Conservation (phyloP, 208 protist species). For the Crithidia thermophila region DNA sequence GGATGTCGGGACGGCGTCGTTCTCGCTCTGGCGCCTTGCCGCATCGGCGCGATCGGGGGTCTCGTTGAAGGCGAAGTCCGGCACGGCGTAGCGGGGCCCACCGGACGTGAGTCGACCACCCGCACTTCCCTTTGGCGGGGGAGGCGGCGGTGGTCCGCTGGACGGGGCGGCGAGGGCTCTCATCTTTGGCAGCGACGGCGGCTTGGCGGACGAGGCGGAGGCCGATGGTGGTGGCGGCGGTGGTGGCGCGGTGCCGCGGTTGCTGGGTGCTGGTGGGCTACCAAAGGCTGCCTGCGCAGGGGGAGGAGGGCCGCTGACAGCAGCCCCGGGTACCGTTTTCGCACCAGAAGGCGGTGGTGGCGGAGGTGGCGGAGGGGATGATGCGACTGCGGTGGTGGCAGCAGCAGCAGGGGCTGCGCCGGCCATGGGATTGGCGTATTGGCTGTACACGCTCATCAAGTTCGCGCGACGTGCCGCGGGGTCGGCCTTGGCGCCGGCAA, state of each 20-base stretch:
- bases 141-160: conserved; percentile 1
- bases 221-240: not conserved
- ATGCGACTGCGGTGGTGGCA: not conserved
- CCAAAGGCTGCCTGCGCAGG: not conserved
- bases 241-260: not conserved
- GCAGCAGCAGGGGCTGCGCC: no score
- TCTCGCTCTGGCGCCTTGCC: not conserved
- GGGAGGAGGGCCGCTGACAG: not conserved
- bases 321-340: not conserved
- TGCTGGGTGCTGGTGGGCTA: no score
- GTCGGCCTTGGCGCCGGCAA: not conserved
- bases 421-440: conserved; percentile 17
- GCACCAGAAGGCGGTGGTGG: not conserved
- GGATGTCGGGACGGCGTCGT: not conserved
- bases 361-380: not conserved
- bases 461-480: conserved; percentile 10
- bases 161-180: not conserved
- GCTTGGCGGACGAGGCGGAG: not conserved
- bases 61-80: conserved; percentile 13
- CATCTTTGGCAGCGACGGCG: conserved; percentile 3
- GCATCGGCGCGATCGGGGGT: not conserved
- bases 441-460: conserved; percentile 25
- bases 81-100: conserved; percentile 19
- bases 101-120: not conserved
- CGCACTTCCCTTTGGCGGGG: not conserved